Base-by-base conservation (phyloP, 2,329 filamentous ascomycete species). In the Penicillium sumatraense region DNA sequence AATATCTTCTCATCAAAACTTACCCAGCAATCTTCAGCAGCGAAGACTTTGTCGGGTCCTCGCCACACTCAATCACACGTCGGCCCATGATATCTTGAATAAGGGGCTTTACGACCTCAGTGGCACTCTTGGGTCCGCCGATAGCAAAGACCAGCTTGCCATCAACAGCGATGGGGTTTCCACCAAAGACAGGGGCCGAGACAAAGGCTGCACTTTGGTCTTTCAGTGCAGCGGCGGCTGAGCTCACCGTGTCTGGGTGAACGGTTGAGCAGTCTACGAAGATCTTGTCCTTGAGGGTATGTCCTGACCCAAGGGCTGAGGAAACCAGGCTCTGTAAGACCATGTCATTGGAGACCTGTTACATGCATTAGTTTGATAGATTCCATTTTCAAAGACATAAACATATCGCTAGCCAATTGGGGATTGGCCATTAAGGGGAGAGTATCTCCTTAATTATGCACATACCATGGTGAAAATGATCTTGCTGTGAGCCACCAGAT, bases 231-330 rank as follows among this genome's bases (percentile, higher is more conserved):
- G 69, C 61, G 7, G 72, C 65, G 1, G 74, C 68, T 1, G 64
- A 56, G 2, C 67, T 64, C 9, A 76, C 72, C 1, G 89, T 91
- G 48, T 91, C 85, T 0, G 92, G 91, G 68, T 93, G 89, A 31
- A 96, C 85, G 6, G 92, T 96, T 3, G 90, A 93, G 80, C 89
- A 92, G 68, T 96, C 91, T 16, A 96, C 84, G 63, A 96, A 88
- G 31, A 96, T 79, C 78, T 96, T 96, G 61, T 87, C 89, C 26
- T 80, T 80, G 29, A 89, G 65, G 0, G 70, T 64, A 13, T 65
- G 62, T 3, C 63, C 65, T 3, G 59, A 68, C 33, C 52, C 62
- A 44, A 67, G 48, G 2, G 65, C 66, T 5, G 68, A 62, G 13
- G 65, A 64, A 47, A 71, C 59, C 0, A 75, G 60, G 3, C 61